A percentile compares a stretch with the other conserved stretches of the same genome.
Conservation (phyloP, 176 grass and related monocot species). For the Phyllostachys edulis region DNA sequence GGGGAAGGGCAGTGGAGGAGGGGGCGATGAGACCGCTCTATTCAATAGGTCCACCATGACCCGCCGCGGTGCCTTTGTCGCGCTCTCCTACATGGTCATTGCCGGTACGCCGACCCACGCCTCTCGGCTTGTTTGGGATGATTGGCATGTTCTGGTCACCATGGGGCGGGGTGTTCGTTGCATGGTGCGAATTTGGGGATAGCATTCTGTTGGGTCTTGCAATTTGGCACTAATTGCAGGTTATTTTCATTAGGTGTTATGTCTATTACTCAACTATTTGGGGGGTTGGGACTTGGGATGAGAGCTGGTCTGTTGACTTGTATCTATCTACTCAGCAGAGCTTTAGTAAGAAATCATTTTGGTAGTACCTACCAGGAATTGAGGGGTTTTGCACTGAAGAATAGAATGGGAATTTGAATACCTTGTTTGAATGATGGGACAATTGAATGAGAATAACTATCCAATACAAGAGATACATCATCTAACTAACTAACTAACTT, state of each 20-base stretch:
- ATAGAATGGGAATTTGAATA: conserved; percentile 4
- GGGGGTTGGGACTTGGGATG: conserved; percentile 9
- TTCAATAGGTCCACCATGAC: conserved; percentile 75
- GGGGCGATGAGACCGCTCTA: conserved; percentile 31
- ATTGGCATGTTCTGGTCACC: neutral
- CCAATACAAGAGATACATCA: neutral
- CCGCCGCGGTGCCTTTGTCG: conserved; percentile 40
- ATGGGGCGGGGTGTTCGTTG: neutral
- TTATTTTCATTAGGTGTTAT: neutral
- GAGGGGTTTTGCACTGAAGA: neutral
- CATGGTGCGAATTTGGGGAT: neutral
- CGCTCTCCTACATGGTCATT: conserved; percentile 68
- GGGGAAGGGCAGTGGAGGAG: conserved; percentile 1
- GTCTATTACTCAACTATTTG: neutral
- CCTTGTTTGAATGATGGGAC: neutral
- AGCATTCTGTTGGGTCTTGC: neutral
- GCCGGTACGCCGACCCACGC: conserved; percentile 24
- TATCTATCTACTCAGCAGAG: neutral
- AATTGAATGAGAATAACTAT: neutral
- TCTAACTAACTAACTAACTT: neutral
- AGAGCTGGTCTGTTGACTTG: conserved; percentile 15
- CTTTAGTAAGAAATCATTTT: neutral
- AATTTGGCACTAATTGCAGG: neutral
- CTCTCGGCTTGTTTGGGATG: neutral
- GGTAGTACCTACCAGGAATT: neutral